Conservation (phyloP, 2,329 filamentous ascomycete species). For the Penicillium corylophilum region DNA sequence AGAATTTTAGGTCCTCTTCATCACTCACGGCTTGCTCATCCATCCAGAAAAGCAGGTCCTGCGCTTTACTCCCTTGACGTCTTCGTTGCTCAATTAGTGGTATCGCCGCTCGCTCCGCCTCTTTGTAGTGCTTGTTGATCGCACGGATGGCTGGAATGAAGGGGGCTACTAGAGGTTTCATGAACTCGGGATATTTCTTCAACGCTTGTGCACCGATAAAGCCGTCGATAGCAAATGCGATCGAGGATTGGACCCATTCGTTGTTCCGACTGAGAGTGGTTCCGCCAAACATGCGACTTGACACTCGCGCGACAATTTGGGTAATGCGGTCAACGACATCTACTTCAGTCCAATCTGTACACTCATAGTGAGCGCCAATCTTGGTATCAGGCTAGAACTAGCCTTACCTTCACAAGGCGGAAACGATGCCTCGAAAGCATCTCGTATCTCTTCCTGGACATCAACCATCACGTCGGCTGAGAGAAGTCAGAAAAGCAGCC, state of each 20-base stretch:
- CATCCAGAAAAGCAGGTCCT: too few species aligned
- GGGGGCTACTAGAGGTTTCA: background rate
- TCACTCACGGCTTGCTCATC: too few species aligned
- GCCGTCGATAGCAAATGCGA: background rate
- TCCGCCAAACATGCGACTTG: background rate
- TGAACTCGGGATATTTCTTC: background rate
- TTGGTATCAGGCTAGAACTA: too few species aligned
- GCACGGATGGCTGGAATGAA: background rate
- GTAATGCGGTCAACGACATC: background rate
- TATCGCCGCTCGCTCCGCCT: too few species aligned
- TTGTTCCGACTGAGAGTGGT: background rate
- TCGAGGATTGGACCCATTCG: background rate
- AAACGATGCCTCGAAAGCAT: background rate
- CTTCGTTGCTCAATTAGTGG: too few species aligned
- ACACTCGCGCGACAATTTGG: background rate
- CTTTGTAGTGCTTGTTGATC: background rate
- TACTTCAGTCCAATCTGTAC: background rate
- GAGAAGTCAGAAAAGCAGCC: too few species aligned
- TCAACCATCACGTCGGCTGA: background rate
- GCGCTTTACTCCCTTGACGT: too few species aligned
- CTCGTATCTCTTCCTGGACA: background rate
- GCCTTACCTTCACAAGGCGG: background rate
- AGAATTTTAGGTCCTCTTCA: too few species aligned
- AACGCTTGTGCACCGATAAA: background rate
- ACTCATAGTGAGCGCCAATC: background rate